Conservation (phyloP, 441 rosid genomes). For the Monsonia emarginata region DNA sequence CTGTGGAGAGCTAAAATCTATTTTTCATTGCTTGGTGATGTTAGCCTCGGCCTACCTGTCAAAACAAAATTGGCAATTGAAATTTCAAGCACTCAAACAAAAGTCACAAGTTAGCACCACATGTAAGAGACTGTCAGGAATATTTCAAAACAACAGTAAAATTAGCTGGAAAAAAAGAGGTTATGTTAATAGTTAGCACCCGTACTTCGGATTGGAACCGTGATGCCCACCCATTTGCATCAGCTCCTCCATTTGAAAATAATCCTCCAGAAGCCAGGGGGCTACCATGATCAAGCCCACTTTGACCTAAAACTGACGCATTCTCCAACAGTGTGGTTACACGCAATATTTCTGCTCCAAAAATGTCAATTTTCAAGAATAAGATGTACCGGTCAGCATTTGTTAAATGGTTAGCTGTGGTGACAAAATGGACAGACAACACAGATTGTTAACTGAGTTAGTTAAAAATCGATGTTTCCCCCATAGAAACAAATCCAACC, state of each 20-base stretch:
- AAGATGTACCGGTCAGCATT: constrained; percentile 94
- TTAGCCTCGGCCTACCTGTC: constrained; percentile 58
- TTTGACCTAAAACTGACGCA: constrained; percentile 96
- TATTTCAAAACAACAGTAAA: constrained; percentile 43
- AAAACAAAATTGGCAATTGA: constrained; percentile 27
- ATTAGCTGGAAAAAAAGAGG: constrained; percentile 55
- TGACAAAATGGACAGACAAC: constrained; percentile 59
- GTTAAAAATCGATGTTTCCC: constrained; percentile 37
- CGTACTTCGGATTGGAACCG: constrained; percentile 98
- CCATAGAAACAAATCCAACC: constrained; percentile 26
- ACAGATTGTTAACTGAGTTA: constrained; percentile 46
- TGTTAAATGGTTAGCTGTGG: constrained; percentile 62
- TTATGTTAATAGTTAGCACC: constrained; percentile 99
- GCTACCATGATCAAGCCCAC: constrained; percentile 97
- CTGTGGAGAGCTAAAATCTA: constrained; percentile 25
- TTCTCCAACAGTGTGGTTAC: constrained; percentile 99
- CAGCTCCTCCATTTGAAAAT: constrained; percentile 87
- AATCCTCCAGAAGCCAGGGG: constrained; percentile 91
- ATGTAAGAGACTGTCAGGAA: constrained; percentile 43
- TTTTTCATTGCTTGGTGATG: constrained; percentile 27
- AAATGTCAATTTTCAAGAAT: constrained; percentile 97
- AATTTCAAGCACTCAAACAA: constrained; percentile 39
- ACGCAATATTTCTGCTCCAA: constrained; percentile 99
- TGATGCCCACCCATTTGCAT: constrained; percentile 92
- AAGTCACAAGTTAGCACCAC: constrained; percentile 50